A percentile compares a stretch with the other conserved stretches of the same genome.
Conservation (phyloP, 2,329 filamentous ascomycete species). For the Dichotomopilus funicola region DNA sequence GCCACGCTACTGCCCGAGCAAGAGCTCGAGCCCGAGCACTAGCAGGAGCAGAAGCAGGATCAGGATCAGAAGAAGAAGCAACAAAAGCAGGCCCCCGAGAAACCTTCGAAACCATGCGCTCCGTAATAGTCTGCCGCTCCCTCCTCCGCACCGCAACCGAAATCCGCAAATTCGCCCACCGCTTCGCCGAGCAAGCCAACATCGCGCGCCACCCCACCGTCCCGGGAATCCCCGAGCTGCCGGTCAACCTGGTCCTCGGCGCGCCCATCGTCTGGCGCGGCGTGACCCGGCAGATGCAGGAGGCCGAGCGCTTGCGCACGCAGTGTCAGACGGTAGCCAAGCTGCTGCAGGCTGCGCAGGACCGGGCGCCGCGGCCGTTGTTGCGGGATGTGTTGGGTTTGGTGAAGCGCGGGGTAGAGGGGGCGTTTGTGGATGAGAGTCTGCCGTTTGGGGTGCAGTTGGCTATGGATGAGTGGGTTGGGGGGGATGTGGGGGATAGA, state of each 20-base stretch:
- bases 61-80: not conserved
- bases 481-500: not conserved
- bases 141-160: slow-evolving; percentile 2
- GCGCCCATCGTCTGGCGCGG: slow-evolving; percentile 22
- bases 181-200: slow-evolving; percentile 5
- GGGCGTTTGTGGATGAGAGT: slow-evolving; percentile 2
- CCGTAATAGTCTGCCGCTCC: slow-evolving; percentile 10
- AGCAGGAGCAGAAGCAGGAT: not conserved
- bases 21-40: no score
- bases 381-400: slow-evolving; percentile 20
- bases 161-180: slow-evolving; percentile 12
- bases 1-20: not conserved
- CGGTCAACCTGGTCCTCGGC: slow-evolving; percentile 23
- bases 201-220: not conserved
- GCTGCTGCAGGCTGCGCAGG: slow-evolving; percentile 22
- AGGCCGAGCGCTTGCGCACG: slow-evolving; percentile 23
- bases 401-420: not conserved
- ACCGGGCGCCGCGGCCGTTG: slow-evolving; percentile 26
- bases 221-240: slow-evolving; percentile 19
- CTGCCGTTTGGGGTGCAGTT: slow-evolving; percentile 14
- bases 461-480: slow-evolving; percentile 12
- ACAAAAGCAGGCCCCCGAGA: not conserved
- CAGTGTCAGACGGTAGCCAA: slow-evolving; percentile 23
- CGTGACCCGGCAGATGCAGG: slow-evolving; percentile 9
- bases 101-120: slow-evolving; percentile 17